Evolutionary conservation across 169 alveolate genomes (phyloP), one percentile per base, ranked within the genome.

Genomic region (Besnoitia besnoiti): DNA sequence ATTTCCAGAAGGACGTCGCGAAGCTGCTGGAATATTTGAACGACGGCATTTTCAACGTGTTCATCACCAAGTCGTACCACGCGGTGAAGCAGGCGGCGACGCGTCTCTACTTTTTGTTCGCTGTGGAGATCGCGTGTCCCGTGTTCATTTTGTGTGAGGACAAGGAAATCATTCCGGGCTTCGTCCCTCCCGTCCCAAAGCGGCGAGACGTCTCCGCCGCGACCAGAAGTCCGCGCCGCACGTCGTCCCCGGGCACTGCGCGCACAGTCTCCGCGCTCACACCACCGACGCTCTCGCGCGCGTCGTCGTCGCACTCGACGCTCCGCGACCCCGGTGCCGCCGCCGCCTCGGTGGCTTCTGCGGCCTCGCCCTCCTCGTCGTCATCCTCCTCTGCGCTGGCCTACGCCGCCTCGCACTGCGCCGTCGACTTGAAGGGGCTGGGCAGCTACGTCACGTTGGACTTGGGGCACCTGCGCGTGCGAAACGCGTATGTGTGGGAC

Each of bases 61-160:
- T 97, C 89, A 94, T 97, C 67, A 93, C 97, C 82, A 94, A 94
- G 59, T 97, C 98, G 59, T 96, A 96, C 89, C 96, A 90, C 92
- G 96, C 96, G 85, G 98, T 97, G 40, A 97, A 95, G 39, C 96
- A 95, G 79, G 97, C 95, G 21, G 98, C 98, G n/a, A 93, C 95
- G 35, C 73, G 94, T n/a, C 92, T 94, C 42, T 93, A 94, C 44
- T 85, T 93, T 79, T 91, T 95, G 94, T 95, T 91, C 75, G 92
- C 95, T 39, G 80, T 95, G 50, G 92, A 95, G 16, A 94, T 95
- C 37, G 94, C 95, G 35, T 92, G 95, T 24, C 96, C 97, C 35
- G 80, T 90, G 50, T 92, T 95, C 88, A 50, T 94, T n/a, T 49
- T 95, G 39, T 96, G 96, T 3, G 96, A 94, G 51, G 95, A 95